Conservation (phyloP, 495 filamentous ascomycete genomes). For the Xylaria palmicola region DNA sequence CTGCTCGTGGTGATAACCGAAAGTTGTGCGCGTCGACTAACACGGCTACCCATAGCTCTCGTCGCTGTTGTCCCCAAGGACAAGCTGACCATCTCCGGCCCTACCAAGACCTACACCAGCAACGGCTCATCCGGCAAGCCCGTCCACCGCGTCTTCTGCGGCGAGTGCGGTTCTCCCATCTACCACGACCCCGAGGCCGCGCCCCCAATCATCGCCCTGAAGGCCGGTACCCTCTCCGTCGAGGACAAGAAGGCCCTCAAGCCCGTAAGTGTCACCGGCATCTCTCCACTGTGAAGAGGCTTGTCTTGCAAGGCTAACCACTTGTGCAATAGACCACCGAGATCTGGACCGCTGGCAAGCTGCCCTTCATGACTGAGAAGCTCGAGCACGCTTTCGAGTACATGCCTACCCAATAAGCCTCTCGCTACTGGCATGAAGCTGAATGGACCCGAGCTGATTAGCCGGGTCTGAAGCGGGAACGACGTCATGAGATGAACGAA, state of each 20-base stretch:
- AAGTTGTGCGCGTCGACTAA: neutral
- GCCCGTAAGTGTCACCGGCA: conserved; percentile 46
- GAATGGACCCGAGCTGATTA: neutral
- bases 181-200: conserved; percentile 68
- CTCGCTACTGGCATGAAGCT: neutral
- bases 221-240: conserved; percentile 60
- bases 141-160: conserved; percentile 68
- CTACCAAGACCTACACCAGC: conserved; percentile 60
- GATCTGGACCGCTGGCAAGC: conserved; percentile 67
- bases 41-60: conserved; percentile 48
- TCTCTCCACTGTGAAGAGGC: too few species aligned
- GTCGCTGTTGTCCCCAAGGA: conserved; percentile 65
- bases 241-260: conserved; percentile 67
- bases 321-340: conserved; percentile 53
- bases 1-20: neutral
- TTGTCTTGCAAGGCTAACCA: conserved; percentile 5
- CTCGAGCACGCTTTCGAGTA: conserved; percentile 48
- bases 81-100: conserved; percentile 58
- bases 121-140: conserved; percentile 54
- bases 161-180: conserved; percentile 66
- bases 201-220: conserved; percentile 66
- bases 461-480: neutral
- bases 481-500: neutral
- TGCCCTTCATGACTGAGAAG: conserved; percentile 66
- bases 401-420: conserved; percentile 12